Percentiles rank a stretch among this genome's conserved stretches.
These are phyloP conservation scores for Metschnikowia amazonensis DNA, from an alignment of 805 yeast species.

Conservation along the genomic window DNA sequence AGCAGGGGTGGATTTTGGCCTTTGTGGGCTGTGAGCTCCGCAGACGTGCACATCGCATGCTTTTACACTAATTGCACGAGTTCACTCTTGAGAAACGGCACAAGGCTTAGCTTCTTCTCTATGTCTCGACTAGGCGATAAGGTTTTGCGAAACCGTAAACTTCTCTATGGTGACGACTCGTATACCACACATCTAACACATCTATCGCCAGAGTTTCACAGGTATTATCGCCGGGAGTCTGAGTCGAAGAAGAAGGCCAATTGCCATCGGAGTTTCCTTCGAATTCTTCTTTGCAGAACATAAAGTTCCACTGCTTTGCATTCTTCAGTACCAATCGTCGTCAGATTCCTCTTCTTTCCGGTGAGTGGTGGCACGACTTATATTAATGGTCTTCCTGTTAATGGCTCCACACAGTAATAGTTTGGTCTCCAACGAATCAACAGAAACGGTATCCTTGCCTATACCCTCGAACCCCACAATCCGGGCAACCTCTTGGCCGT, in stretches of 20 bases:
- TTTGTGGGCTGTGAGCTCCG: not conserved
- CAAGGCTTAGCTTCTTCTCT: not conserved
- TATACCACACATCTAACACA: not conserved
- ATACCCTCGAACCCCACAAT: constrained; percentile 69
- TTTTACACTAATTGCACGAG: not conserved
- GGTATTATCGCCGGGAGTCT: not conserved
- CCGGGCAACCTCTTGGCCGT: constrained; percentile 57
- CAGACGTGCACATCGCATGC: not conserved
- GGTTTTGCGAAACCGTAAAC: constrained; percentile 2
- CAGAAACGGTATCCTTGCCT: constrained; percentile 43
- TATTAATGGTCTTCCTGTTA: constrained; percentile 29
- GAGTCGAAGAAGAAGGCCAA: not conserved
- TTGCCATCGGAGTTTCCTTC: not conserved
- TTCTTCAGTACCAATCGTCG: constrained; percentile 18
- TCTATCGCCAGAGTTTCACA: not conserved
- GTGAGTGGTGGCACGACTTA: constrained; percentile 17
- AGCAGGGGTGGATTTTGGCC: not conserved
- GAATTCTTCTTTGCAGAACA: not conserved
- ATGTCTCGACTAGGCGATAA: constrained; percentile 5
- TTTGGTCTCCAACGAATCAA: constrained; percentile 45
- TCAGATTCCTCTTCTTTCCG: constrained; percentile 30
- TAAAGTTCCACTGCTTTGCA: too few relatives aligned
- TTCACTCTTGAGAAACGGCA: not conserved
- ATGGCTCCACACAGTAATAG: constrained; percentile 26
- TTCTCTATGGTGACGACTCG: constrained; percentile 1